A percentile compares a stretch with the other conserved stretches of the same genome.
Evolutionary conservation across 2,329 filamentous ascomycete species (phyloP).

Genomic region (Monilinia vaccinii-corymbosi): DNA sequence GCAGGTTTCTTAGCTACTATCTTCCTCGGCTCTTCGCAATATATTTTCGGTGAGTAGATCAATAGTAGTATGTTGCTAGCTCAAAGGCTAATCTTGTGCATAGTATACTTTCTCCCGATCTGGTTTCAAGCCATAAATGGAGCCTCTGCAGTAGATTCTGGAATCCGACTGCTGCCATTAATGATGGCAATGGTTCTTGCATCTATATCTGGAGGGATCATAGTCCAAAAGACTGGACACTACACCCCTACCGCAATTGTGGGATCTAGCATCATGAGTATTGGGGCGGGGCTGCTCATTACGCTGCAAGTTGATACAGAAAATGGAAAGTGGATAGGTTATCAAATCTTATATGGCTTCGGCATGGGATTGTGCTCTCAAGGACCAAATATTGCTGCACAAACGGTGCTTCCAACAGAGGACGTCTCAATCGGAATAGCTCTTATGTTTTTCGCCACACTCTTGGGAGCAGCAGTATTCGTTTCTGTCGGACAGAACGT

Average conservation of each 20-base stretch:
- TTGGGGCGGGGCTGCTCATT: constrained; percentile 30
- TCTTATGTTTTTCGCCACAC: constrained; percentile 9
- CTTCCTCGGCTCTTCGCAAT: neutral
- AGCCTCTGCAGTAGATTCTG: constrained; percentile 33
- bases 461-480: constrained; percentile 7
- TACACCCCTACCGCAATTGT: constrained; percentile 23
- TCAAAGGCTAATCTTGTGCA: neutral
- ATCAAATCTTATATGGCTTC: constrained; percentile 35
- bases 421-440: constrained; percentile 40
- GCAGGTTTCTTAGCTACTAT: constrained; percentile 16
- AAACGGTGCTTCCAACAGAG: constrained; percentile 37
- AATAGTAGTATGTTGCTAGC: neutral
- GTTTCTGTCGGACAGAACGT: constrained; percentile 8
- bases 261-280: constrained; percentile 4
- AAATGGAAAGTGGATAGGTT: constrained; percentile 40
- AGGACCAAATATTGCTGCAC: constrained; percentile 37
- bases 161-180: constrained; percentile 32
- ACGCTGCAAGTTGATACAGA: constrained; percentile 27
- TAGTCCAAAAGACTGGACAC: constrained; percentile 26
- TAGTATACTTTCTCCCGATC: constrained; percentile 36
- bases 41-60: neutral
- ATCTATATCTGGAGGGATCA: constrained; percentile 10
- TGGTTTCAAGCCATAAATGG: constrained; percentile 38
- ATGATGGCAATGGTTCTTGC: constrained; percentile 26
- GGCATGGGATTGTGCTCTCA: constrained; percentile 38